phyloP scores from a whole-genome alignment of 2,329 filamentous ascomycete genomes.

The Botrytis cinerea region DNA sequence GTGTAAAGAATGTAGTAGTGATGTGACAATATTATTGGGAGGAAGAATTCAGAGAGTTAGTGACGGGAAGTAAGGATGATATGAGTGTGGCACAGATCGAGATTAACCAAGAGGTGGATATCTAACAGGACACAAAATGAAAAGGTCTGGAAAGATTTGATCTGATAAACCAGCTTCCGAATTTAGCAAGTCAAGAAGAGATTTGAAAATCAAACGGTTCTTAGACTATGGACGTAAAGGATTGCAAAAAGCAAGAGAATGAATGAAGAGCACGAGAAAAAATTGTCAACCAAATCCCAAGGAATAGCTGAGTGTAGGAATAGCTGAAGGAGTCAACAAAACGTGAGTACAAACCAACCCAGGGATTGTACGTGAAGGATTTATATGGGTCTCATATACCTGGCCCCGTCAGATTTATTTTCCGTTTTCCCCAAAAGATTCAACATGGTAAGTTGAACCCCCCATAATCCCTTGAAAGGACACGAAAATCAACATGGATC shows the following conservation, averaged over 20 bases:
- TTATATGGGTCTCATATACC: conserved; percentile 1
- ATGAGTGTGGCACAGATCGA: not conserved
- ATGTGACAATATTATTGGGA: not conserved
- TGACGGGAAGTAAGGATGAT: not conserved
- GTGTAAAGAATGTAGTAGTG: not conserved
- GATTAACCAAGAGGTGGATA: not conserved
- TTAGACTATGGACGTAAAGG: not conserved
- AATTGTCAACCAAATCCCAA: not conserved
- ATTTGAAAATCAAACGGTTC: not conserved
- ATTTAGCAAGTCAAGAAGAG: not conserved
- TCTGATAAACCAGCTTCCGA: conserved; percentile 7
- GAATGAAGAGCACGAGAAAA: not conserved
- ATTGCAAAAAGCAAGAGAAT: not conserved
- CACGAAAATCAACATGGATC: not conserved
- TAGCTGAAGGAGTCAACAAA: not conserved
- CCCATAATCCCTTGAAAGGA: not conserved
- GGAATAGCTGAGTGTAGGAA: not conserved
- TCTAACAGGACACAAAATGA: not conserved
- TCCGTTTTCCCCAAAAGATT: not conserved
- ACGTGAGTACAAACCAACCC: not conserved
- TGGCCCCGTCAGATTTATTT: not conserved
- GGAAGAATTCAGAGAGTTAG: not conserved
- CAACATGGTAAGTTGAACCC: not conserved
- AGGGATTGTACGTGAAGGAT: conserved; percentile 7
- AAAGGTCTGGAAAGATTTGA: not conserved